These are phyloP conservation scores for Exophiala sideris DNA, from an alignment of 2,329 filamentous ascomycete genomes.

Conservation along the genomic window DNA sequence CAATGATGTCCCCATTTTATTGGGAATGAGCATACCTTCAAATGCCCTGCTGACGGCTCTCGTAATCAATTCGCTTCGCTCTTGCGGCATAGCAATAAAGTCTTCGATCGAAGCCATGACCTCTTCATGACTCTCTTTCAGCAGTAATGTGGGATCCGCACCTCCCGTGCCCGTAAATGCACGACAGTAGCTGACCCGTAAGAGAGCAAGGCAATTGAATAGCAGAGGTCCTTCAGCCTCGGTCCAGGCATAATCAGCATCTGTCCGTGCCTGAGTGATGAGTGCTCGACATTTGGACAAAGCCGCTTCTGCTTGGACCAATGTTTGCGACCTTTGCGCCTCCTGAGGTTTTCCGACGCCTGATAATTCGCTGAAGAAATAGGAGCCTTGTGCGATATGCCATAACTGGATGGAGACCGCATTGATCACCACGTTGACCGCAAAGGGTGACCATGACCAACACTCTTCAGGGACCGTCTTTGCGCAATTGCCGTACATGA, in stretches of 20 bases:
- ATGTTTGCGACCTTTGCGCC: constrained; percentile 24
- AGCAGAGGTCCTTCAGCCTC: constrained; percentile 32
- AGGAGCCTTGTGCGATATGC: constrained; percentile 33
- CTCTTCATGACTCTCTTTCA: constrained; percentile 30
- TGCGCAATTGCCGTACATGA: constrained; percentile 29
- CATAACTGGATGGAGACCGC: constrained; percentile 37
- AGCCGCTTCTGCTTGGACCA: constrained; percentile 29
- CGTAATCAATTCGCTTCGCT: constrained; percentile 29
- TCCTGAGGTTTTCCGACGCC: constrained; percentile 23
- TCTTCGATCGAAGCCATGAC: constrained; percentile 26
- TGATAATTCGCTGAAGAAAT: constrained; percentile 29
- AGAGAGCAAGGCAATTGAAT: constrained; percentile 35
- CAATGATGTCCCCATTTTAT: constrained; percentile 30
- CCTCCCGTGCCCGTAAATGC: constrained; percentile 31
- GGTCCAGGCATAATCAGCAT: constrained; percentile 70
- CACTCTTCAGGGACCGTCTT: constrained; percentile 18
- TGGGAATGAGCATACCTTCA: constrained; percentile 31
- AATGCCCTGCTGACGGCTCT: constrained; percentile 32
- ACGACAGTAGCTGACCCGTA: constrained; percentile 34
- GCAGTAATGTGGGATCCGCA: constrained; percentile 33
- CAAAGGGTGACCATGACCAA: constrained; percentile 29
- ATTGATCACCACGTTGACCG: constrained; percentile 35
- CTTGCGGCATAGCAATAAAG: constrained; percentile 29
- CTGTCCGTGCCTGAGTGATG: constrained; percentile 63
- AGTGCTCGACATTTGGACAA: constrained; percentile 32